phyloP scores from a whole-genome alignment of 208 protist species.

The Phytomonas francai region DNA sequence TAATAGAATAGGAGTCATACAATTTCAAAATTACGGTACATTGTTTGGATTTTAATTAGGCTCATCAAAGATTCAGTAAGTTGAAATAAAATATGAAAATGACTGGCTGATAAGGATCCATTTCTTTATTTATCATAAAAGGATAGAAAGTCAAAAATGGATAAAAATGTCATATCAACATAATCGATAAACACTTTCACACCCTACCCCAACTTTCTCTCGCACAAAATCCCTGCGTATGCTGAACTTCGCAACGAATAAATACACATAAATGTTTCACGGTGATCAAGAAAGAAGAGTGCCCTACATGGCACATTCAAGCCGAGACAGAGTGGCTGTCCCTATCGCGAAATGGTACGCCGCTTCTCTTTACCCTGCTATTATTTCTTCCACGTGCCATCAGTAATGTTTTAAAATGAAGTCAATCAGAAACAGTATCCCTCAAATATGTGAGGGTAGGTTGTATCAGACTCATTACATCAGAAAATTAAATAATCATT shows the following conservation, averaged over 20 bases:
- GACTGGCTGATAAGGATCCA: not conserved
- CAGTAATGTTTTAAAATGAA: not conserved
- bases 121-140: conserved; percentile 5
- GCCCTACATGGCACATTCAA: not conserved
- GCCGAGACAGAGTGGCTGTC: not conserved
- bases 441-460: not conserved
- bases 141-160: conserved; percentile 13
- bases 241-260: not conserved
- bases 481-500: not conserved
- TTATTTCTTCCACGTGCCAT: not conserved
- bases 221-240: not conserved
- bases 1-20: not conserved
- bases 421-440: not conserved
- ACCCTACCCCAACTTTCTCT: not conserved
- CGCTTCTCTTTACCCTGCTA: not conserved
- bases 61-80: not conserved
- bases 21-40: not conserved
- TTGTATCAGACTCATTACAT: not conserved
- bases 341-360: not conserved
- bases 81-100: conserved; percentile 6
- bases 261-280: not conserved
- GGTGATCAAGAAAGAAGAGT: not conserved
- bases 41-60: not conserved
- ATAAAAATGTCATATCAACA: not conserved
- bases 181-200: not conserved